Evolutionary conservation across 208 protist species (phyloP).

Genomic region (Wallacemonas sp.): DNA sequence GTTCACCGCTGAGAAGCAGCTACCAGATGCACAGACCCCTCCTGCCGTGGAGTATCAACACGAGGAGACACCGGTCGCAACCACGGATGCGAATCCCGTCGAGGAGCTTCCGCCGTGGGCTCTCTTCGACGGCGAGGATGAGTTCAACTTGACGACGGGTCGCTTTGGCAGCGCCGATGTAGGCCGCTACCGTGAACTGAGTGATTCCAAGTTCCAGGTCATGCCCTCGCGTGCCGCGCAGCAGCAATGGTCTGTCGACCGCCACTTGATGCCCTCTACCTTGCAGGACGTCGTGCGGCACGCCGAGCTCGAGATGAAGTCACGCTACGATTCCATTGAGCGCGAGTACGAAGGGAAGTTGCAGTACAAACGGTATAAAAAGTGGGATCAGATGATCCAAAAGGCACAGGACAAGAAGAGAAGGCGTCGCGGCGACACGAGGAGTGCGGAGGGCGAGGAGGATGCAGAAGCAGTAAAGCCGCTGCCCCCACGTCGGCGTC

Average conservation of each 20-base stretch:
- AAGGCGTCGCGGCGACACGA: slow-evolving; percentile 6
- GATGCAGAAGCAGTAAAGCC: slow-evolving; percentile 36
- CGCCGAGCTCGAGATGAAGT: slow-evolving; percentile 56
- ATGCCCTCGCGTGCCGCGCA: slow-evolving; percentile 66
- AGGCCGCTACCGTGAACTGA: slow-evolving; percentile 82
- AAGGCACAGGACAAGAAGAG: slow-evolving; percentile 60
- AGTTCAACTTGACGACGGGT: slow-evolving; percentile 81
- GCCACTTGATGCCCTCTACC: slow-evolving; percentile 60
- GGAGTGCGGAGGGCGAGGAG: slow-evolving; percentile 19
- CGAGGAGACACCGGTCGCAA: background rate
- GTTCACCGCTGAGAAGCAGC: background rate
- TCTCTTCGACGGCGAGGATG: slow-evolving; percentile 67
- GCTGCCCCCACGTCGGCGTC: slow-evolving; percentile 50
- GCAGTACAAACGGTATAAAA: slow-evolving; percentile 70
- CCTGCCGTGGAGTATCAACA: too few species aligned
- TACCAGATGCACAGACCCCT: too few species aligned
- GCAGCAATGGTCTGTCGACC: slow-evolving; percentile 66
- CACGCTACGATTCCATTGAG: slow-evolving; percentile 59
- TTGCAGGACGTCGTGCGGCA: slow-evolving; percentile 68
- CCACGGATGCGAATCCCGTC: slow-evolving; percentile 4
- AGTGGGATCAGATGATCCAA: slow-evolving; percentile 75
- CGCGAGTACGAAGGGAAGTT: slow-evolving; percentile 60
- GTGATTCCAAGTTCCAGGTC: slow-evolving; percentile 75
- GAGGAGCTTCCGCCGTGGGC: slow-evolving; percentile 87
- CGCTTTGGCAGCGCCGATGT: slow-evolving; percentile 72